Evolutionary conservation across 1,284 basidiomycete genomes (phyloP), one percentile per base, ranked within the genome.

Genomic region (Microbotryomycetes sp.): DNA sequence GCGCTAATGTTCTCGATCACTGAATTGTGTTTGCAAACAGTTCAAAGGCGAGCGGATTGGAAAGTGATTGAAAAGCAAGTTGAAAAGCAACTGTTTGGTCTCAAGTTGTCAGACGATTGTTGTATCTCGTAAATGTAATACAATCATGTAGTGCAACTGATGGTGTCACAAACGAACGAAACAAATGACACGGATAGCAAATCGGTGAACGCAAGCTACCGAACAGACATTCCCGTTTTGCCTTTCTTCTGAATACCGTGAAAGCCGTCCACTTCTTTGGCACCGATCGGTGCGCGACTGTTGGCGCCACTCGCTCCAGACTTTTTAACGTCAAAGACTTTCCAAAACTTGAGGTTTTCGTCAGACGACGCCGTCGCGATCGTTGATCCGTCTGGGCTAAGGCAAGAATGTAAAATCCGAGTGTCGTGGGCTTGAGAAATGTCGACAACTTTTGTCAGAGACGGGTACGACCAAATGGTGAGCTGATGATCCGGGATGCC

Each of bases 61-160:
- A 93, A 94, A 78, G 91, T 88, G 78, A 96, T 96, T 66, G 91
- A 96, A 75, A 92, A 90, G 75, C 86, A 83, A 18, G 92, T 96
- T 48, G 91, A 96, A 78, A 91, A 92, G 79, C 86, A 64, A 28
- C 47, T 72, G 30, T 72, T 68, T 49, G 69, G 67, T 4, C 59
- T 72, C 41, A 68, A 69, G 56, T 27, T 66, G 15, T 58, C 68
- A 13, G 66, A 71, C 28, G 70, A 72, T 54, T 72, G 70, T 55
- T 28, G 61, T 24, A 45, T 70, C 30, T 18, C 51, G 35, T 67
- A 48, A 61, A 18, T 41, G 35, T 11, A 41, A 50, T 11, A 15
- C 13, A 15, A 45, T n/a, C 41, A 45, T 45, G 41, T 45, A 11
- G 35, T 18, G 18, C 35, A 41, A 41, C 9, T 41, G 35, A 41